Conservation (phyloP, 805 yeast genomes). For the Candida odintsovae region DNA sequence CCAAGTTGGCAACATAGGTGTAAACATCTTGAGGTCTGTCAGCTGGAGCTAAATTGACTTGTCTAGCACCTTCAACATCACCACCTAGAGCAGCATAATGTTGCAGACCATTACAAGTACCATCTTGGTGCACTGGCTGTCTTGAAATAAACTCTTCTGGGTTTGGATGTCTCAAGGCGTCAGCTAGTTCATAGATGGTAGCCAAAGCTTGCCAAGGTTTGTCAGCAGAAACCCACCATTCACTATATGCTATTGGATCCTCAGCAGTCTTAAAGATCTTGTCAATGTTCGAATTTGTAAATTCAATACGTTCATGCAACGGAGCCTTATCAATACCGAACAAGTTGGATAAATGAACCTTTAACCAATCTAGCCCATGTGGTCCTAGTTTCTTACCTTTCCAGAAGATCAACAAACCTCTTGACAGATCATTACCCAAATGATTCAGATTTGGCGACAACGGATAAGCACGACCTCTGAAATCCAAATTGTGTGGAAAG, state of each 20-base stretch:
- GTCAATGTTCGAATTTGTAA: conserved; percentile 50
- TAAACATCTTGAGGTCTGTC: conserved; percentile 77
- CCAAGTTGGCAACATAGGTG: conserved; percentile 61
- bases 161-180: conserved; percentile 54
- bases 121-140: conserved; percentile 82
- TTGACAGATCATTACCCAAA: conserved; percentile 70
- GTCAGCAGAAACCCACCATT: conserved; percentile 72
- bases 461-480: conserved; percentile 83
- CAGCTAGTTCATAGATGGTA: conserved; percentile 58
- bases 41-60: conserved; percentile 68
- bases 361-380: conserved; percentile 65
- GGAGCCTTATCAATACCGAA: conserved; percentile 74
- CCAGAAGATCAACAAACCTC: conserved; percentile 72
- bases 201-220: conserved; percentile 82
- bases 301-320: conserved; percentile 54
- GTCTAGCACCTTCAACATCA: conserved; percentile 75
- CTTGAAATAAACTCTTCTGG: conserved; percentile 63
- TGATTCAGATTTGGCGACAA: conserved; percentile 77
- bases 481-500: conserved; percentile 78
- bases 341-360: conserved; percentile 67
- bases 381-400: conserved; percentile 65
- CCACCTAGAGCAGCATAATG: conserved; percentile 88
- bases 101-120: conserved; percentile 81
- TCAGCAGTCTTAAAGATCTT: conserved; percentile 52
- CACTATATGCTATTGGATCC: conserved; percentile 50